Conservation (phyloP, 768 basidiomycete species). For the Trametes coccinea region DNA sequence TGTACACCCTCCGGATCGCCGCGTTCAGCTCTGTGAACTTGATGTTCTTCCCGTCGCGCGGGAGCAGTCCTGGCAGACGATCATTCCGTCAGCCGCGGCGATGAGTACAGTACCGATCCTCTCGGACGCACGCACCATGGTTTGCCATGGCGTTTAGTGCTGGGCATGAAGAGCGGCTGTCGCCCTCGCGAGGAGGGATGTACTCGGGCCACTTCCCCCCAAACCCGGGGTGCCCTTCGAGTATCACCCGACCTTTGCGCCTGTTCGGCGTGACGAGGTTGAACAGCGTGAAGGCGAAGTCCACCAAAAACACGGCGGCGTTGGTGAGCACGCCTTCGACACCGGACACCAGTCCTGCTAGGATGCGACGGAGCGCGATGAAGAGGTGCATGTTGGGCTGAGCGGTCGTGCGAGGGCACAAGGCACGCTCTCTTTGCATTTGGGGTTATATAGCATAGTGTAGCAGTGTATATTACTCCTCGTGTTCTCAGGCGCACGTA, state of each 20-base stretch:
- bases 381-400: slow-evolving; percentile 3
- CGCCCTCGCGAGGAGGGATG: slow-evolving; percentile 53
- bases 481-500: background rate
- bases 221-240: slow-evolving; percentile 8
- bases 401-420: background rate
- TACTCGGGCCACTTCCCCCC: slow-evolving; percentile 69
- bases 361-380: slow-evolving; percentile 17
- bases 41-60: slow-evolving; percentile 38
- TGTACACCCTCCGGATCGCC: slow-evolving; percentile 57
- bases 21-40: slow-evolving; percentile 48
- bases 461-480: too few relatives aligned
- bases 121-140: slow-evolving; percentile 52
- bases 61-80: slow-evolving; percentile 23
- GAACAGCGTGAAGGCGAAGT: slow-evolving; percentile 47
- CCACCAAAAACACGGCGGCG: slow-evolving; percentile 46
- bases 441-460: background rate
- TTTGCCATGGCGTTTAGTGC: slow-evolving; percentile 82
- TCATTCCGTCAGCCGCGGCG: too few relatives aligned
- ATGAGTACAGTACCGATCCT: background rate
- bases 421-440: background rate
- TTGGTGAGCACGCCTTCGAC: background rate
- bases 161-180: slow-evolving; percentile 74
- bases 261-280: slow-evolving; percentile 55
- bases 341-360: slow-evolving; percentile 15
- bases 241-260: slow-evolving; percentile 29